Conservation (phyloP, 768 basidiomycete genomes). For the Tylopilus plumbeoviolaceoides region DNA sequence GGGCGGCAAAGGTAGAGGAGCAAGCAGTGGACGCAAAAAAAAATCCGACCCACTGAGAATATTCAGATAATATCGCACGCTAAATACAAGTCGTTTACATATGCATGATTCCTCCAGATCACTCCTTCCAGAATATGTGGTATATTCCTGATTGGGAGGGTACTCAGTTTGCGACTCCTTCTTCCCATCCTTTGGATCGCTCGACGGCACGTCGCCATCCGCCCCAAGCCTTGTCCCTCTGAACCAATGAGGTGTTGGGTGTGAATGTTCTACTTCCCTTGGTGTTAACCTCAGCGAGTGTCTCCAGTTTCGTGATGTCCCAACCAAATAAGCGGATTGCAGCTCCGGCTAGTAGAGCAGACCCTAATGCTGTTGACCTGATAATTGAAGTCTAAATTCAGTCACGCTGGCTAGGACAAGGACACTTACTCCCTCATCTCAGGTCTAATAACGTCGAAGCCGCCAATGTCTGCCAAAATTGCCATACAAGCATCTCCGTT, state of each 20-base stretch:
- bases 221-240: slow-evolving; percentile 62
- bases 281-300: slow-evolving; percentile 82
- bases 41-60: slow-evolving; percentile 82
- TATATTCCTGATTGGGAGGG: neutral
- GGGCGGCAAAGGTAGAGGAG: slow-evolving; percentile 41
- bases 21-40: slow-evolving; percentile 46
- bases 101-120: neutral
- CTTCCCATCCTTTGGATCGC: slow-evolving; percentile 84
- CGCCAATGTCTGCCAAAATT: slow-evolving; percentile 84
- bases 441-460: slow-evolving; percentile 87
- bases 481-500: slow-evolving; percentile 89
- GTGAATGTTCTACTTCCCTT: slow-evolving; percentile 70
- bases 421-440: slow-evolving; percentile 90
- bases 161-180: slow-evolving; percentile 38
- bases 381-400: neutral
- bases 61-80: slow-evolving; percentile 40
- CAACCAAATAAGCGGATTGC: slow-evolving; percentile 89
- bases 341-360: slow-evolving; percentile 88
- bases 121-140: neutral
- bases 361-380: slow-evolving; percentile 93
- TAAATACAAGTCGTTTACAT: neutral
- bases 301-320: slow-evolving; percentile 82
- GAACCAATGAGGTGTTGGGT: slow-evolving; percentile 48
- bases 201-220: slow-evolving; percentile 91
- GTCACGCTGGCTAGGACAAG: neutral